These are phyloP conservation scores for Incumbomyces lentus DNA, from an alignment of 2,329 filamentous ascomycete species.

Conservation along the genomic window DNA sequence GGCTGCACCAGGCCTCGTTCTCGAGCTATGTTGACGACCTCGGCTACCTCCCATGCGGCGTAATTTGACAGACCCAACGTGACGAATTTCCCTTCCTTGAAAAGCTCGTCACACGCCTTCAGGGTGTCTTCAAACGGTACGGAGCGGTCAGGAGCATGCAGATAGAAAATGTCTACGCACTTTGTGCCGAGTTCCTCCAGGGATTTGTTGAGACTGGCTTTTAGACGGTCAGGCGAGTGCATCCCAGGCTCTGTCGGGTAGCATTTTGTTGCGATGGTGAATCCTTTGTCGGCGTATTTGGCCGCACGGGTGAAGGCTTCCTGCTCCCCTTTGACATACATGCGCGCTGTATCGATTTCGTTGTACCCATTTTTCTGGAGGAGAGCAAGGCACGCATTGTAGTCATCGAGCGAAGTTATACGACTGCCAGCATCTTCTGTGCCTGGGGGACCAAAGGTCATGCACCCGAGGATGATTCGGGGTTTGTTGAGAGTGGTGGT, in stretches of 20 bases:
- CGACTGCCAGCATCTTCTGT: conserved; percentile 54
- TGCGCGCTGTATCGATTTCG: conserved; percentile 73
- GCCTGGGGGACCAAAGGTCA: conserved; percentile 62
- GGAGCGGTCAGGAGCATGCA: conserved; percentile 58
- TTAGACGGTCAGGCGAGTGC: conserved; percentile 54
- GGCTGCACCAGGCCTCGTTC: conserved; percentile 73
- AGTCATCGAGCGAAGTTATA: conserved; percentile 58
- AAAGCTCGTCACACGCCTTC: conserved; percentile 64
- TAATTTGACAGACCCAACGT: conserved; percentile 73
- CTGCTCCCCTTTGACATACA: conserved; percentile 62
- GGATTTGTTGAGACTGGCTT: conserved; percentile 55
- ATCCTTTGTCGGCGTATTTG: conserved; percentile 66
- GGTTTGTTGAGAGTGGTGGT: conserved; percentile 35
- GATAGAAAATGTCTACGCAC: conserved; percentile 66
- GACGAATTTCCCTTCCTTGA: conserved; percentile 78
- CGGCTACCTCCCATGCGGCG: conserved; percentile 77
- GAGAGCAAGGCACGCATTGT: conserved; percentile 61
- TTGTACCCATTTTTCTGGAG: conserved; percentile 71
- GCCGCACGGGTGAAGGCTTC: conserved; percentile 69
- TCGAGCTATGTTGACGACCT: conserved; percentile 69
- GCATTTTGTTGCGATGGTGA: conserved; percentile 69
- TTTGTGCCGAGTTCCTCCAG: conserved; percentile 63
- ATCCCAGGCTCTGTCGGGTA: conserved; percentile 53
- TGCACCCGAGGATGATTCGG: conserved; percentile 70
- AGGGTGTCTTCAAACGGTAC: conserved; percentile 73